These are phyloP conservation scores for Chondrus crispus DNA, from an alignment of 23 red algal species.

Conservation along the genomic window DNA sequence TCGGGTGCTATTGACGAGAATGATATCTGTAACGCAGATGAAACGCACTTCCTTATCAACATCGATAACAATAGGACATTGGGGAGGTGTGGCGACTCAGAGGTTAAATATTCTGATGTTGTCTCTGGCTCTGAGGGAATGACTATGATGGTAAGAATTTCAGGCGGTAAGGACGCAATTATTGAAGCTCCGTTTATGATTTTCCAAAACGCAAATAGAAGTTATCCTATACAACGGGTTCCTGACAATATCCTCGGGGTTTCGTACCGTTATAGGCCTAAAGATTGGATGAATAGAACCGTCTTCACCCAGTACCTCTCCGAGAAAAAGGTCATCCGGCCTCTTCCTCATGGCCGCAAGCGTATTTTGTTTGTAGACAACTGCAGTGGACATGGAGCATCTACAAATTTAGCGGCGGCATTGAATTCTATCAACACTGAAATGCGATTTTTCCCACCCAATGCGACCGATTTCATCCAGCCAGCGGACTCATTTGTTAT, in stretches of 20 bases:
- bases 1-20: background rate
- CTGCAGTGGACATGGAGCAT: background rate
- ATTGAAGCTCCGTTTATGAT: slow-evolving; percentile 39
- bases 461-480: background rate
- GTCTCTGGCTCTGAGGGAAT: slow-evolving; percentile 13
- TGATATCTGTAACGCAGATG: slow-evolving; percentile 6
- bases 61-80: slow-evolving; percentile 21
- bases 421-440: background rate
- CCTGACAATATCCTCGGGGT: slow-evolving; percentile 9
- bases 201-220: slow-evolving; percentile 4
- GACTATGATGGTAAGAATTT: slow-evolving; percentile 22
- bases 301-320: background rate
- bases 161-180: background rate
- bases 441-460: background rate
- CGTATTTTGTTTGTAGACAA: background rate
- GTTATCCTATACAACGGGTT: slow-evolving; percentile 1
- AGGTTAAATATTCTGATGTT: slow-evolving; percentile 33
- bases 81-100: background rate
- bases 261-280: slow-evolving; percentile 6
- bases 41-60: slow-evolving; percentile 25
- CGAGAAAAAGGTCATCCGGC: background rate
- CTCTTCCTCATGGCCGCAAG: background rate
- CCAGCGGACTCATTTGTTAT: background rate
- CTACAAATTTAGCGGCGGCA: background rate
- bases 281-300: background rate